Percentiles rank a stretch among this genome's conserved stretches.
These are phyloP conservation scores for Penicillium sp. DNA, from an alignment of 2,329 filamentous ascomycete genomes.

Conservation along the genomic window DNA sequence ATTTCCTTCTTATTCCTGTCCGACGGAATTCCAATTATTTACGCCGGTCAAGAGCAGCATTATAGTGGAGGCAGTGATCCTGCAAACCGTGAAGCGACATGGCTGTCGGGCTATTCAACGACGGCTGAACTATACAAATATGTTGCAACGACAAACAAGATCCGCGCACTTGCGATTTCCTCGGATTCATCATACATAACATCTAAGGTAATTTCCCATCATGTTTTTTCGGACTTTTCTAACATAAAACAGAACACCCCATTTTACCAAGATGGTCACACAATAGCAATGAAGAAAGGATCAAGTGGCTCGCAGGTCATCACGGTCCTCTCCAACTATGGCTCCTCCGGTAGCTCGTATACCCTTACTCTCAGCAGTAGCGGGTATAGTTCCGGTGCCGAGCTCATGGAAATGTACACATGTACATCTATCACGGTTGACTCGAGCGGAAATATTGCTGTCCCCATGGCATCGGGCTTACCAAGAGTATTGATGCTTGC, in stretches of 20 bases:
- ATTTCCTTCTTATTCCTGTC: constrained; percentile 64
- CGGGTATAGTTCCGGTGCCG: constrained; percentile 25
- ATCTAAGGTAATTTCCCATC: constrained; percentile 37
- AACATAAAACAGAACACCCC: constrained; percentile 47
- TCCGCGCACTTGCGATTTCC: constrained; percentile 52
- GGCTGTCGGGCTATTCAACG: constrained; percentile 58
- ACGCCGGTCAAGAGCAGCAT: constrained; percentile 70
- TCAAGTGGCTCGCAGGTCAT: constrained; percentile 45
- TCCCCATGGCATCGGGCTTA: constrained; percentile 49
- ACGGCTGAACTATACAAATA: constrained; percentile 54
- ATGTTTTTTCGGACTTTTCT: too few relatives aligned
- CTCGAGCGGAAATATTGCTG: constrained; percentile 47
- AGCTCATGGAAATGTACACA: constrained; percentile 34
- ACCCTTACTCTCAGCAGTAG: constrained; percentile 28
- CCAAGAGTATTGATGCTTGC: constrained; percentile 42
- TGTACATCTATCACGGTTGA: constrained; percentile 52
- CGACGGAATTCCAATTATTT: constrained; percentile 68
- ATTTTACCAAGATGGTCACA: constrained; percentile 50
- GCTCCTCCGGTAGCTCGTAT: constrained; percentile 31
- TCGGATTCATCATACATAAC: constrained; percentile 45
- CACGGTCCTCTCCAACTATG: constrained; percentile 51
- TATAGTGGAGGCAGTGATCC: constrained; percentile 58
- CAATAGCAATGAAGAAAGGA: constrained; percentile 50
- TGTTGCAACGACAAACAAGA: constrained; percentile 54
- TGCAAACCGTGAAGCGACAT: constrained; percentile 61